Percentiles rank a stretch among this genome's conserved stretches.
phyloP scores from a whole-genome alignment of 2,329 filamentous ascomycete genomes.

The Arthroderma sp. region DNA sequence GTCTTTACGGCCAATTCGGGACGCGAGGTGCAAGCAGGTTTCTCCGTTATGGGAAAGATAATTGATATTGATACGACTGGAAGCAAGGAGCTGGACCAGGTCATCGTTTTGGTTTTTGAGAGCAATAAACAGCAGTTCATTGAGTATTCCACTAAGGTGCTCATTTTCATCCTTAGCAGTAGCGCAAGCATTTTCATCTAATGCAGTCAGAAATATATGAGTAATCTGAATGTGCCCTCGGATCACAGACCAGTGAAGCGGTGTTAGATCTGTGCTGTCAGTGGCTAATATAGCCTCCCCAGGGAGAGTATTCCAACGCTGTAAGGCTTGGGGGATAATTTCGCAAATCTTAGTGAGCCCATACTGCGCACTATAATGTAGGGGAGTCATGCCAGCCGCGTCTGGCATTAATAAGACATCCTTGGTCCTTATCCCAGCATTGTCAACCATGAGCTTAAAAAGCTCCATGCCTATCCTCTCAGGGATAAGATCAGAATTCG shows the following conservation, averaged over 20 bases:
- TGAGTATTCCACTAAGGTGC: not conserved
- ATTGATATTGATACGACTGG: slow-evolving; percentile 8
- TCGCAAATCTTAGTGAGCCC: slow-evolving; percentile 10
- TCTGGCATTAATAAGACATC: slow-evolving; percentile 6
- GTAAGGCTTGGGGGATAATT: slow-evolving; percentile 7
- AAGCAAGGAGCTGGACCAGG: slow-evolving; percentile 11
- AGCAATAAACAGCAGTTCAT: slow-evolving; percentile 10
- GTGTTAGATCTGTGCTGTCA: slow-evolving; percentile 10
- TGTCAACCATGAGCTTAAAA: not conserved
- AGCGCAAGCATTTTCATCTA: not conserved
- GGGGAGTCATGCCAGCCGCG: slow-evolving; percentile 9
- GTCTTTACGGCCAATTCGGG: slow-evolving; percentile 13
- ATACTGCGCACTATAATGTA: slow-evolving; percentile 16
- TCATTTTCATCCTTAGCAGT: not conserved
- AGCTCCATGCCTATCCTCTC: not conserved
- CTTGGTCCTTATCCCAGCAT: not conserved
- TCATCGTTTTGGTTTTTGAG: slow-evolving; percentile 12
- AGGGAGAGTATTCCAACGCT: not conserved
- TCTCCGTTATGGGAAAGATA: slow-evolving; percentile 13
- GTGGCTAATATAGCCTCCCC: not conserved
- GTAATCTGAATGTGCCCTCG: slow-evolving; percentile 8
- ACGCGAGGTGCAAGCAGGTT: slow-evolving; percentile 20
- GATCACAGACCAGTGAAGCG: slow-evolving; percentile 13
- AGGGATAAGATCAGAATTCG: not conserved
- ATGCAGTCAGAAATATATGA: slow-evolving; percentile 7